phyloP scores from a whole-genome alignment of 805 yeast species.

The Scheffersomyces spartinae region DNA sequence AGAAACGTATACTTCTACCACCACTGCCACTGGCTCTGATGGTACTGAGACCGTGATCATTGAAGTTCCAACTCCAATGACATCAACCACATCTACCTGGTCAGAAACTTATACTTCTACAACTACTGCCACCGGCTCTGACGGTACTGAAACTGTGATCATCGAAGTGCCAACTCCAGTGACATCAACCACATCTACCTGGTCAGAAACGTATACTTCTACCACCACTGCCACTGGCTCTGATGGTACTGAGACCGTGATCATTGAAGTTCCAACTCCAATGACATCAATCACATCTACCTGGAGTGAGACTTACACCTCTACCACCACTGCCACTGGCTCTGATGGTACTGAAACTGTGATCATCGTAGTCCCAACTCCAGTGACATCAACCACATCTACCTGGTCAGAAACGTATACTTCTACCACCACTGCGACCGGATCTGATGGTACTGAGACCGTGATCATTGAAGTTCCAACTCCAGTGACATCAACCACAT shows the following conservation, averaged over 20 bases:
- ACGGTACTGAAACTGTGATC: constrained; percentile 5
- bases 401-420: constrained; percentile 2
- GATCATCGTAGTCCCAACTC: constrained; percentile 7
- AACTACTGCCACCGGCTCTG: no score
- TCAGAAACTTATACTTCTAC: constrained; percentile 5
- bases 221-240: constrained; percentile 4
- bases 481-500: constrained; percentile 5
- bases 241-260: constrained; percentile 5
- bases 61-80: constrained; percentile 6
- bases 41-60: constrained; percentile 6
- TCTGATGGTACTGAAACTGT: constrained; percentile 5
- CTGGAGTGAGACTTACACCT: constrained; percentile 1
- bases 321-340: constrained; percentile 4
- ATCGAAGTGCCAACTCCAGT: constrained; percentile 7
- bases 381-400: constrained; percentile 6
- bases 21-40: constrained; percentile 4
- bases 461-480: constrained; percentile 7
- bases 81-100: constrained; percentile 5
- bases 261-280: constrained; percentile 8
- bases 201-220: constrained; percentile 5
- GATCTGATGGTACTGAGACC: constrained; percentile 4
- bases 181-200: constrained; percentile 4
- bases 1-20: constrained; percentile 3
- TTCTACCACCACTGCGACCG: constrained; percentile 4
- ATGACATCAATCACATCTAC: constrained; percentile 5